Evolutionary conservation across 148 eudicot species (phyloP), one percentile per base, ranked within the genome.

Genomic region (Mesembryanthemum crystallinum): DNA sequence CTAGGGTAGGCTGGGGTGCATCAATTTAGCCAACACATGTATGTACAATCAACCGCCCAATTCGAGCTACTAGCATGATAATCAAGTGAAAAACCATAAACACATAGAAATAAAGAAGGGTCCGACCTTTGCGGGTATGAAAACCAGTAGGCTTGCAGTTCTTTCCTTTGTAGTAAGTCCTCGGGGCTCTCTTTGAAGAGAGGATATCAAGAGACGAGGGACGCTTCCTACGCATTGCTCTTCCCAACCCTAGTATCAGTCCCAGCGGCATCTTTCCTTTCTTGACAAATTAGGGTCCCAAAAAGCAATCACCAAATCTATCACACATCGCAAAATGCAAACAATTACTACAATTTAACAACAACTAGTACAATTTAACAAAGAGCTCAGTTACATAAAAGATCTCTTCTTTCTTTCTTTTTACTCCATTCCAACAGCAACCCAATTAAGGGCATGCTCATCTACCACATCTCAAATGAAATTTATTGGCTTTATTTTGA

Each of bases 141-240:
- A 95, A 95, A 83, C 99, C 97, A 78, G 94, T 92, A 6, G 97
- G 97, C 77, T 89, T 95, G 89, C 97, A 95, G 60, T 90, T 92
- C 84, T 95, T 95, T 30, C 99, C 99, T 78, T 95, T 95, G 86
- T 95, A 95, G 72, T 89, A 95, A 76, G 88, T 90, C 42, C 91
- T 84, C 3, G 95, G 97, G 3, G 89, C 92, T 66, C 90, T 78
- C 77, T 92, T 94, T 1, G 95, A 88, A 39, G 91, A 81, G 23
- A 91, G 86, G 25, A 94, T 91, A 75, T 94, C 96, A 33, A 95
- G 94, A 3, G 98, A 90, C 7, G 98, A 87, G 0, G 98, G 79
- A 20, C 96, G 82, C 85, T 95, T 95, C 74, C 88, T 87, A 25
- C 97, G 78, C 84, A 87, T 85, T 9, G 90, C 85, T 84, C 98